phyloP scores from a whole-genome alignment of 345 rosid genomes.

The Arabidopsis suecica region DNA sequence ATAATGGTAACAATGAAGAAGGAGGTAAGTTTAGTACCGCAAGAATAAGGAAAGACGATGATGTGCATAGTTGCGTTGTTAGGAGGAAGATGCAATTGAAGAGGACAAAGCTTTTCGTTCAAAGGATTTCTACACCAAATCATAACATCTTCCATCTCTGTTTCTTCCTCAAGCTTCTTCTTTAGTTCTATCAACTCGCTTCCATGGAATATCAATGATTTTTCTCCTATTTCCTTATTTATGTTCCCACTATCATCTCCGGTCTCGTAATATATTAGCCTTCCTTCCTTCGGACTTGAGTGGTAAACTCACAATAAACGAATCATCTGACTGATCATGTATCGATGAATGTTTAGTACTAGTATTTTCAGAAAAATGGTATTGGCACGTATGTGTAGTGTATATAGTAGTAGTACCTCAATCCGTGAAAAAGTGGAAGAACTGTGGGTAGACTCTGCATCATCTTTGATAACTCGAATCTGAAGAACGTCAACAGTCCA shows the following conservation, averaged over 20 bases:
- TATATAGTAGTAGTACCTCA: constrained; percentile 23
- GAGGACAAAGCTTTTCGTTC: constrained; percentile 76
- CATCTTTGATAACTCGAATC: constrained; percentile 39
- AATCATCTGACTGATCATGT: constrained; percentile 29
- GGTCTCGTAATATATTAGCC: constrained; percentile 61
- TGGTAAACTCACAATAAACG: constrained; percentile 34
- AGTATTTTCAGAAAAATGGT: neutral
- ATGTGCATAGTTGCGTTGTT: constrained; percentile 72
- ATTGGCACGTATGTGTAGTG: neutral
- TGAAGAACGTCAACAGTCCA: constrained; percentile 73
- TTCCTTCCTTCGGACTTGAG: constrained; percentile 63
- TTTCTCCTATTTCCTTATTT: constrained; percentile 44
- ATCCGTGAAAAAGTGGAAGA: constrained; percentile 34
- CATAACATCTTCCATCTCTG: constrained; percentile 56
- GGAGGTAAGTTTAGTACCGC: constrained; percentile 22
- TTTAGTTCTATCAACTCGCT: constrained; percentile 63
- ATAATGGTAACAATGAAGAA: no score
- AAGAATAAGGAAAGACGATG: constrained; percentile 57
- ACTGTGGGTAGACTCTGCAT: constrained; percentile 28
- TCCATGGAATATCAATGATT: constrained; percentile 65
- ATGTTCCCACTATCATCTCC: constrained; percentile 59
- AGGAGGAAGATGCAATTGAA: constrained; percentile 91
- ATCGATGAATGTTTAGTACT: no score
- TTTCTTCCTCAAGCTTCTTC: constrained; percentile 60
- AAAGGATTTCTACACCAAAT: constrained; percentile 71